Evolutionary conservation across 192 early-diverging fungal genomes (phyloP).

Genomic region (Entrophospora sp.): DNA sequence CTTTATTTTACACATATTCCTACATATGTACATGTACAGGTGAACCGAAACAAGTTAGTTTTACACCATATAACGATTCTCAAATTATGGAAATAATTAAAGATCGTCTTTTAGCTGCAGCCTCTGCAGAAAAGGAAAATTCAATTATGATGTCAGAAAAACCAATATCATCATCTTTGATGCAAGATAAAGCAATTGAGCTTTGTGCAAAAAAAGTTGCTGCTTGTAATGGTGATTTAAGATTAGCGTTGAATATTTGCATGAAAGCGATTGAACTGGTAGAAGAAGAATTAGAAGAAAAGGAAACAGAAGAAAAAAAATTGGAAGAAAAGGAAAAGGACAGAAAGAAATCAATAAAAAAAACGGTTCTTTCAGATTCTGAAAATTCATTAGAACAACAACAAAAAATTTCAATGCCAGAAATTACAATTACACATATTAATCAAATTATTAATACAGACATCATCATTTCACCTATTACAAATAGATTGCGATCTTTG

Average conservation of each 20-base stretch:
- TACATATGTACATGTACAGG: too few relatives aligned
- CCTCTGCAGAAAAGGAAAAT: neutral
- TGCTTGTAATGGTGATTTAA: slow-evolving; percentile 72
- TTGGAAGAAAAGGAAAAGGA: too few relatives aligned
- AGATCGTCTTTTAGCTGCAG: slow-evolving; percentile 52
- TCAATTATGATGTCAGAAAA: slow-evolving; percentile 62
- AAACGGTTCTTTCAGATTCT: too few relatives aligned
- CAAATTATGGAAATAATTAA: slow-evolving; percentile 88
- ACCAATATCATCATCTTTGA: slow-evolving; percentile 78
- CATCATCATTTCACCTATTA: neutral
- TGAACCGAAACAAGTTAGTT: too few relatives aligned
- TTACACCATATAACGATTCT: slow-evolving; percentile 75
- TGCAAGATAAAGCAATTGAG: slow-evolving; percentile 80
- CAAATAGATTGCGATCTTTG: neutral
- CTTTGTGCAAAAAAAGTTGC: slow-evolving; percentile 88
- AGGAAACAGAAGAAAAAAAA: too few relatives aligned
- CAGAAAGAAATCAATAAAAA: too few relatives aligned
- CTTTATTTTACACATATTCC: too few relatives aligned
- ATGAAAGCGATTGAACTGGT: slow-evolving; percentile 80
- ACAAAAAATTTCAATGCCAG: too few relatives aligned
- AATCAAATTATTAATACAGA: neutral
- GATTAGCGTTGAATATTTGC: slow-evolving; percentile 74
- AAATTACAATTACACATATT: neutral
- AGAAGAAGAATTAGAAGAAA: slow-evolving; percentile 56
- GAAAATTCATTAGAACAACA: too few relatives aligned